Percentiles rank a stretch among this genome's conserved stretches.
Evolutionary conservation across 1,284 basidiomycete genomes (phyloP).

Genomic region (Microbotryum lychnidis-dioicae): DNA sequence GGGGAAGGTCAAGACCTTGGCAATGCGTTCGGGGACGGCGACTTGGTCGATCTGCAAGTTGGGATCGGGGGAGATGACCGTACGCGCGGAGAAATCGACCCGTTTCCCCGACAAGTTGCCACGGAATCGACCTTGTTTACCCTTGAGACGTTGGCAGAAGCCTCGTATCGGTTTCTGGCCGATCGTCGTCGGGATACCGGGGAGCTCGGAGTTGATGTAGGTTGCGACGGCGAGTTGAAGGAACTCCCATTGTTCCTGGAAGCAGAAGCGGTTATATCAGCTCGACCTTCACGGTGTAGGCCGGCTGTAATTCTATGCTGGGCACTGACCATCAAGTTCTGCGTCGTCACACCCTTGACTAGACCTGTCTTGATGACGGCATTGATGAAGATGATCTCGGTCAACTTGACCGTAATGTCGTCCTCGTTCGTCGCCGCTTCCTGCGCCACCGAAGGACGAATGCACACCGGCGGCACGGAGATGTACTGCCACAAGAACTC

Average conservation of each 20-base stretch:
- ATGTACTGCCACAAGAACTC: conserved; percentile 99
- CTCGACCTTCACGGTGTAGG: not conserved
- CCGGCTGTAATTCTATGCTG: not conserved
- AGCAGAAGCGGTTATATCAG: not conserved
- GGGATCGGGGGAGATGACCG: conserved; percentile 97
- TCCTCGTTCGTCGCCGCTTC: conserved; percentile 95
- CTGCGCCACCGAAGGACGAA: conserved; percentile 92
- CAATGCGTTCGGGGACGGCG: conserved; percentile 91
- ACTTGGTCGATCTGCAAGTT: conserved; percentile 97
- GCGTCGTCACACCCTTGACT: conserved; percentile 75
- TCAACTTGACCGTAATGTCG: conserved; percentile 93
- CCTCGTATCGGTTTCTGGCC: conserved; percentile 89
- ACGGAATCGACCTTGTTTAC: conserved; percentile 97
- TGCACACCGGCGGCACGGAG: conserved; percentile 95
- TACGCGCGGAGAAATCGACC: conserved; percentile 97
- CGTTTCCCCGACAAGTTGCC: conserved; percentile 98
- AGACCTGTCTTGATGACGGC: conserved; percentile 86
- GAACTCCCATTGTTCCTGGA: conserved; percentile 95
- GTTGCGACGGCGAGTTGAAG: conserved; percentile 89
- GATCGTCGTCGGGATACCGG: conserved; percentile 73
- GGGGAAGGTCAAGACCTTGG: conserved; percentile 92
- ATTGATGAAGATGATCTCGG: conserved; percentile 94
- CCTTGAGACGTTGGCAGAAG: conserved; percentile 96
- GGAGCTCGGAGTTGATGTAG: conserved; percentile 97
- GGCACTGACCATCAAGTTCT: conserved; percentile 69